These are phyloP conservation scores for Schoenoplectus tabernaemontani DNA, from an alignment of 202 grass and related monocot species.

Conservation along the genomic window DNA sequence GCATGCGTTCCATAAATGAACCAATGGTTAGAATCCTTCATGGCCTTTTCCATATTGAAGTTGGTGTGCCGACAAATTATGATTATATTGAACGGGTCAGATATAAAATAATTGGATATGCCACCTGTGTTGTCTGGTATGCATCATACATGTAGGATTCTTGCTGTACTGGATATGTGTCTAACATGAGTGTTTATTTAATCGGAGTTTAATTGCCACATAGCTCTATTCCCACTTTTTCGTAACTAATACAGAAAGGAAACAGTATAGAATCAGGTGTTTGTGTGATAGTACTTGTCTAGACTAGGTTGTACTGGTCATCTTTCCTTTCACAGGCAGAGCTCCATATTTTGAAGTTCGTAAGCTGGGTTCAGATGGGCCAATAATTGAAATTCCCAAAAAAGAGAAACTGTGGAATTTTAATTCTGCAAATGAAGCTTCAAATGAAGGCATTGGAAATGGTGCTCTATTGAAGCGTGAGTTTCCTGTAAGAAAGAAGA, in stretches of 20 bases:
- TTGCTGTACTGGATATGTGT: not conserved
- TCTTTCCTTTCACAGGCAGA: slow-evolving; percentile 35
- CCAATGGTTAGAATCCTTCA: not conserved
- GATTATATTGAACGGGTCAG: not conserved
- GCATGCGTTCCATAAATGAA: not conserved
- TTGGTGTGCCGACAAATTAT: not conserved
- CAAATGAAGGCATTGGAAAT: slow-evolving; percentile 8
- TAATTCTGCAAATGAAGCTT: slow-evolving; percentile 24
- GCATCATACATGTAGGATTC: not conserved
- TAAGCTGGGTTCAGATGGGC: slow-evolving; percentile 40
- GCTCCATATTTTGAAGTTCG: slow-evolving; percentile 62
- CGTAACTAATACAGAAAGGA: not conserved
- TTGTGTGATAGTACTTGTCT: slow-evolving; percentile 24
- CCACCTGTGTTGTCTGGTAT: not conserved
- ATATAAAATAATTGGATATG: not conserved
- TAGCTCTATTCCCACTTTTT: not conserved
- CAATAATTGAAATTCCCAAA: slow-evolving; percentile 26
- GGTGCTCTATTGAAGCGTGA: slow-evolving; percentile 45
- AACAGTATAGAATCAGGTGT: slow-evolving; percentile 1
- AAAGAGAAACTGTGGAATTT: slow-evolving; percentile 26
- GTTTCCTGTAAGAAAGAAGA: slow-evolving; percentile 38
- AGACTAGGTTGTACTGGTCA: not conserved
- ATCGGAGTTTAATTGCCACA: slow-evolving; percentile 3
- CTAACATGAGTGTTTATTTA: not conserved
- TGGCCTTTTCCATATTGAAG: not conserved